Percentiles rank a stretch among this genome's conserved stretches.
These are phyloP conservation scores for Rhizopus sp. DNA, from an alignment of 371 early-diverging fungal genomes.

Conservation along the genomic window DNA sequence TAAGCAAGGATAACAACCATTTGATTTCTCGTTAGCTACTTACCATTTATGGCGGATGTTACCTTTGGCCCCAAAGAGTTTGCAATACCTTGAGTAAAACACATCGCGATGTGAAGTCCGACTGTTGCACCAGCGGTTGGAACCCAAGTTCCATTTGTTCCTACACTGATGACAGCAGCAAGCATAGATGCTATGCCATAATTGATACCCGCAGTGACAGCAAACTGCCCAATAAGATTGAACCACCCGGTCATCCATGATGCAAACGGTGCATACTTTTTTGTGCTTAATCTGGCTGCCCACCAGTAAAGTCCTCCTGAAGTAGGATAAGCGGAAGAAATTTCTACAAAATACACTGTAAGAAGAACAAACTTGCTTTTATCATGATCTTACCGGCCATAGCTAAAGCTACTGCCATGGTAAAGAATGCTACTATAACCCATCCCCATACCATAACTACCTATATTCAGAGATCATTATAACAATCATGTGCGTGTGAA, in stretches of 20 bases:
- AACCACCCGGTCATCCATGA: slow-evolving; percentile 52
- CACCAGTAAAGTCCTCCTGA: slow-evolving; percentile 73
- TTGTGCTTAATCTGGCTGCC: slow-evolving; percentile 46
- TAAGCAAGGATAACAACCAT: slow-evolving; percentile 13
- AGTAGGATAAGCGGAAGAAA: slow-evolving; percentile 67
- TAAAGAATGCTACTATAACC: slow-evolving; percentile 59
- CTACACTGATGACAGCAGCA: slow-evolving; percentile 48
- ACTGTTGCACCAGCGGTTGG: slow-evolving; percentile 45
- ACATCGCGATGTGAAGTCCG: slow-evolving; percentile 53
- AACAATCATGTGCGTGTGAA: not conserved
- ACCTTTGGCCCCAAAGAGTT: slow-evolving; percentile 53
- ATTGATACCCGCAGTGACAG: slow-evolving; percentile 55
- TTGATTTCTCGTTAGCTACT: slow-evolving; percentile 39
- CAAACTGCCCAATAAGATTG: slow-evolving; percentile 47
- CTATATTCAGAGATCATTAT: slow-evolving; percentile 9
- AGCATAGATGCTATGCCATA: slow-evolving; percentile 57
- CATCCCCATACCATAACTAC: slow-evolving; percentile 52
- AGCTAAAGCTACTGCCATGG: slow-evolving; percentile 58
- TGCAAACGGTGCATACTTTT: slow-evolving; percentile 33
- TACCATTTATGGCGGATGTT: slow-evolving; percentile 53
- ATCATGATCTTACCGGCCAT: slow-evolving; percentile 49
- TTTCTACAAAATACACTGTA: slow-evolving; percentile 43
- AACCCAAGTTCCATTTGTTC: slow-evolving; percentile 41
- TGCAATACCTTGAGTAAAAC: slow-evolving; percentile 55
- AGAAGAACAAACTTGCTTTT: not conserved